Percentiles rank a stretch among this genome's conserved stretches.
Evolutionary conservation across 148 eudicot genomes (phyloP).

Genomic region (Rhododendron griersonianum): DNA sequence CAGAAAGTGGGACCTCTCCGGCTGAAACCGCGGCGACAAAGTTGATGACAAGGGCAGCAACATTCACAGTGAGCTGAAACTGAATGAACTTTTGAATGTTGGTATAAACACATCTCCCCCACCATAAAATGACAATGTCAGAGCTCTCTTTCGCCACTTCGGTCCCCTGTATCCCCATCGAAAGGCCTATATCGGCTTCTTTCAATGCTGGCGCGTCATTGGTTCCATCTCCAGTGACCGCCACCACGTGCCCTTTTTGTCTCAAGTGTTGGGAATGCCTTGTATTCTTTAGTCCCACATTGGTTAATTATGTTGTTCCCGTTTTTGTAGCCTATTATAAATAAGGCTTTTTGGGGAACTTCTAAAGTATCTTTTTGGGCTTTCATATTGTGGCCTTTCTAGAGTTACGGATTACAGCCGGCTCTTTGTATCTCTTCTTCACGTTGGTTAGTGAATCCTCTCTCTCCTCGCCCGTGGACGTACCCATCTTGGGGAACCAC

Average conservation of each 20-base stretch:
- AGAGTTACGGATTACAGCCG: too few relatives aligned
- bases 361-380: too few relatives aligned
- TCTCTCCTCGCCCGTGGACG: too few relatives aligned
- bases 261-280: conserved; percentile 5
- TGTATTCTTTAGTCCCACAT: too few relatives aligned
- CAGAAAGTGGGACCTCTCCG: conserved; percentile 15
- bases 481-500: too few relatives aligned
- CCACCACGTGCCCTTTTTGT: conserved; percentile 18
- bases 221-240: conserved; percentile 18
- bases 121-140: conserved; percentile 5
- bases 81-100: conserved; percentile 16
- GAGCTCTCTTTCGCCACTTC: conserved; percentile 13
- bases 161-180: conserved; percentile 10
- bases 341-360: too few relatives aligned
- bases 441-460: too few relatives aligned
- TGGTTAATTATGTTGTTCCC: too few relatives aligned
- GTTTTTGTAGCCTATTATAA: too few relatives aligned
- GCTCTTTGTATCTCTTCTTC: too few relatives aligned
- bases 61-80: conserved; percentile 15
- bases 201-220: conserved; percentile 5
- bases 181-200: conserved; percentile 17
- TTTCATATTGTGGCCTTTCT: too few relatives aligned
- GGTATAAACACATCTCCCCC: conserved; percentile 12
- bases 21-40: conserved; percentile 16
- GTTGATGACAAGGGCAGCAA: conserved; percentile 13